Evolutionary conservation across 768 basidiomycete species (phyloP).

Genomic region (Boletellus emodensis): DNA sequence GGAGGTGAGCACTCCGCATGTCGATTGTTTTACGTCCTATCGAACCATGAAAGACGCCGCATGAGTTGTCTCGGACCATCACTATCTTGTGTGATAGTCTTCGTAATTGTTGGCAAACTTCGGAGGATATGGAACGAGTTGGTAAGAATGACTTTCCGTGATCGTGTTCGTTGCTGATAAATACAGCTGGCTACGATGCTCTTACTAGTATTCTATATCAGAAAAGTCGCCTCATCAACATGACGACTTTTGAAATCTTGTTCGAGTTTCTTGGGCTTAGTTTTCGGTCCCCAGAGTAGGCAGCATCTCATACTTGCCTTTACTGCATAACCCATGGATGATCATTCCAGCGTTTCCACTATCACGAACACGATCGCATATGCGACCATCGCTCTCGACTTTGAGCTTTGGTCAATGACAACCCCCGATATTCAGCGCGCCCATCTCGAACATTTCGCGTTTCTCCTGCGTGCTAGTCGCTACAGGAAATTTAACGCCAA

Average conservation of each 20-base stretch:
- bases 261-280: slow-evolving; percentile 87
- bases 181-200: slow-evolving; percentile 81
- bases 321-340: not conserved
- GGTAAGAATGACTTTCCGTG: slow-evolving; percentile 46
- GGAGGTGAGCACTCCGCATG: slow-evolving; percentile 40
- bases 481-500: slow-evolving; percentile 75
- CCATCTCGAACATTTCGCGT: slow-evolving; percentile 79
- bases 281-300: slow-evolving; percentile 77
- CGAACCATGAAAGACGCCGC: slow-evolving; percentile 49
- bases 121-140: slow-evolving; percentile 89
- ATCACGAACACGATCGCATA: slow-evolving; percentile 82
- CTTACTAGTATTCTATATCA: slow-evolving; percentile 67
- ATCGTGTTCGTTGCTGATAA: slow-evolving; percentile 3
- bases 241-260: slow-evolving; percentile 75
- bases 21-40: not conserved
- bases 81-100: slow-evolving; percentile 73
- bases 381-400: slow-evolving; percentile 78
- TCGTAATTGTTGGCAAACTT: slow-evolving; percentile 86
- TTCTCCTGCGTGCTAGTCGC: slow-evolving; percentile 66
- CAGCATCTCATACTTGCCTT: not conserved
- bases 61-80: slow-evolving; percentile 72
- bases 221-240: slow-evolving; percentile 73
- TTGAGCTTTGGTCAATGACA: slow-evolving; percentile 82
- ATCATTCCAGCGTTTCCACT: slow-evolving; percentile 62
- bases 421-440: slow-evolving; percentile 68